Base-by-base conservation (phyloP, 305 asterid genomes). In the Solanum hybrid region DNA sequence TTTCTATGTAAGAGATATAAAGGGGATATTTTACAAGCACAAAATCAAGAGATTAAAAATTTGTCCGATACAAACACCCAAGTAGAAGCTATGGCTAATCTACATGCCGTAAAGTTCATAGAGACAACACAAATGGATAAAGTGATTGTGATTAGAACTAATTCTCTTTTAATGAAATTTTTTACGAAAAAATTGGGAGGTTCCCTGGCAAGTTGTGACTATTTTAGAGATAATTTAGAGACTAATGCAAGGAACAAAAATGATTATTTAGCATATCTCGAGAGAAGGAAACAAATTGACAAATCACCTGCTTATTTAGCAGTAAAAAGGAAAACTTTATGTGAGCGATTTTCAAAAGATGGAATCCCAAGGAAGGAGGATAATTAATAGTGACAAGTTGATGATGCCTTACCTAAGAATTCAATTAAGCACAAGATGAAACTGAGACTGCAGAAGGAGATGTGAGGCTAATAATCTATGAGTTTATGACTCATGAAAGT, bases 381-480 rank as follows among this genome's bases (percentile, higher is more conserved):
- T 64, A 7, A 7, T 64, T 8, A 64, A 64, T n/a, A 64, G 26
- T 64, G 73, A 8, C 1, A 64, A 64, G 5, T 8, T 64, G 11
- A 3, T 8, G 73, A 22, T 8, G 11, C 26, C 28, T 8, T 64
- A 8, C 26, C 11, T 64, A 64, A 64, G 5, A 22, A 22, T 64
- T 20, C 57, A 42, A 42, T 42, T 13, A 16, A 16, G 67, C 0
- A 51, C n/a, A 51, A 51, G 2, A 51, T 51, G 22, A 51, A 51
- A 16, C n/a, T 16, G n/a, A 16, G n/a, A 16, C 9, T 16, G 67
- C 3, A 51, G n/a, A 95, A 91, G 98, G 92, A 74, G 92, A 94
- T 86, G 95, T 95, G 80, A 92, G 95, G 93, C 94, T 94, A 90
- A 91, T 94, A 6, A 96, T 94, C 90, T 95, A 95, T 81, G 97